Evolutionary conservation across 2,329 filamentous ascomycete species (phyloP).

Genomic region (Alternaria consortialis): DNA sequence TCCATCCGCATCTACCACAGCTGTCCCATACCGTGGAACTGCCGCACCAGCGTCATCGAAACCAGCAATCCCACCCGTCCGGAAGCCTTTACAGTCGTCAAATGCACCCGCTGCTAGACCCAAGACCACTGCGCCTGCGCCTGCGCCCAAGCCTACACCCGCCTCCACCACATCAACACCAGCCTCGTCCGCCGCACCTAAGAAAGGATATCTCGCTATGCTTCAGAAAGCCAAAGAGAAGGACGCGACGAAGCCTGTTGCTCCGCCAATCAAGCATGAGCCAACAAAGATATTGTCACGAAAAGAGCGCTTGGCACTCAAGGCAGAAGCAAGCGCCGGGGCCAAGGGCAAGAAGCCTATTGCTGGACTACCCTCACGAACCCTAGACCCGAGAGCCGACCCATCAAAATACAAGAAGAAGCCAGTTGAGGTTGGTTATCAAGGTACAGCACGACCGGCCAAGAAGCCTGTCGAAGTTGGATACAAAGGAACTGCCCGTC

Average conservation of each 20-base stretch:
- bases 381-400: conserved; percentile 35
- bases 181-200: conserved; percentile 59
- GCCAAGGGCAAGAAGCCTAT: conserved; percentile 46
- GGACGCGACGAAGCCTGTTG: conserved; percentile 55
- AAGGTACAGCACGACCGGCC: conserved; percentile 58
- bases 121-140: conserved; percentile 33
- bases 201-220: conserved; percentile 79
- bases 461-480: conserved; percentile 45
- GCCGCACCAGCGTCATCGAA: conserved; percentile 42
- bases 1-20: conserved; percentile 27
- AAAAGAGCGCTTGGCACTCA: conserved; percentile 61
- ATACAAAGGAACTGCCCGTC: conserved; percentile 52
- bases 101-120: conserved; percentile 23
- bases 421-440: conserved; percentile 54
- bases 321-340: conserved; percentile 56
- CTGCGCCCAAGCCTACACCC: conserved; percentile 31
- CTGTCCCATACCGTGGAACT: conserved; percentile 51
- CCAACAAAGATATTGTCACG: conserved; percentile 70
- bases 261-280: conserved; percentile 79
- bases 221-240: conserved; percentile 75
- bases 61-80: conserved; percentile 31
- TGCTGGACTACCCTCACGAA: conserved; percentile 23
- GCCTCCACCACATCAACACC: conserved; percentile 33
- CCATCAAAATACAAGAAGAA: conserved; percentile 48
- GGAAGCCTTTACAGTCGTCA: conserved; percentile 33